Base-by-base conservation (phyloP, 345 rosid genomes). In the Melastoma malabathricum region DNA sequence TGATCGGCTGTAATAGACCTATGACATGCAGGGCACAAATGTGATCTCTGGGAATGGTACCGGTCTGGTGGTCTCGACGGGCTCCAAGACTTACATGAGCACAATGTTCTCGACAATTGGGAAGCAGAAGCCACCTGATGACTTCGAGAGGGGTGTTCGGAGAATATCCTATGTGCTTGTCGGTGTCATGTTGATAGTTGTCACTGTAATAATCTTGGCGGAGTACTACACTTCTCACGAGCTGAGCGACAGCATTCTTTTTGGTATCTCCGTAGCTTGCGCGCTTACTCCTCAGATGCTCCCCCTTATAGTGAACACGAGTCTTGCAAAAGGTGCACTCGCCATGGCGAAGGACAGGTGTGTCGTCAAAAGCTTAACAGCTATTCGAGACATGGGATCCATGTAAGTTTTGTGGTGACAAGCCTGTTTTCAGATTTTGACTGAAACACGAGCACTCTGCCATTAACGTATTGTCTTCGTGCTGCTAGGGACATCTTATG, bases 231-330 rank as follows among this genome's bases (percentile, higher is more conserved):
- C 71, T 18, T 72, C 80, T 27, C 9, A 45, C 17, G 0, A 34
- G 47, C 43, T 65, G 62, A 74, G 75, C 44, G 79, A 70, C 44
- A 78, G 85, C 55, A 14, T 72, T 50, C 68, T 82, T 63, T 82
- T 82, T 13, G 85, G 81, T 23, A 68, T 72, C 46, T 82, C 89
- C 0, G 85, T 82, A 46, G 85, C 85, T 0, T 78, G 85, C 48
- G 86, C 83, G 0, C 81, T 82, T 15, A 82, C 90, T 44, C 90
- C 90, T 47, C 83, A 82, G 58, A 82, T 82, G 86, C 84, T 82
- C 67, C 90, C 86, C 47, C 79, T 82, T 38, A 71, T 82, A 34
- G 80, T 72, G 22, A 76, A 79, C 68, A 76, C 83, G 31, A 74
- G 86, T 50, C 90, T 82, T 29, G 90, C 86, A 1, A 79, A 79